These are phyloP conservation scores for Penicillium occitanis DNA, from an alignment of 2,329 filamentous ascomycete species.

Conservation along the genomic window DNA sequence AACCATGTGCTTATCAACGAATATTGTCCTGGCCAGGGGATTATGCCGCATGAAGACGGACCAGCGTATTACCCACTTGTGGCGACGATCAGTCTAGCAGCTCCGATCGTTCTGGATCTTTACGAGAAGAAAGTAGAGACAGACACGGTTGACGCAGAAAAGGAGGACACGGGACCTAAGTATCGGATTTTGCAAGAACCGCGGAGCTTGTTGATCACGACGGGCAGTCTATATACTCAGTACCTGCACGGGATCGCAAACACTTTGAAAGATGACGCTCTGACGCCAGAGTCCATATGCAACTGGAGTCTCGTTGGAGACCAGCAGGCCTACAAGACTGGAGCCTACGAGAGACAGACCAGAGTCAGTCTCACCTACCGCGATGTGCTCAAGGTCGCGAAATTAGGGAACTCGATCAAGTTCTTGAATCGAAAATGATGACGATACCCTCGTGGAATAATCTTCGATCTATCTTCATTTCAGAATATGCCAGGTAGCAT, in stretches of 20 bases:
- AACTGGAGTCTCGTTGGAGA: constrained; percentile 60
- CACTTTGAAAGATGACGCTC: constrained; percentile 60
- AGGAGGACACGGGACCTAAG: constrained; percentile 30
- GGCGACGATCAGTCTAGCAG: constrained; percentile 83
- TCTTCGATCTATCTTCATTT: constrained; percentile 9
- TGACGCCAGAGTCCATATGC: constrained; percentile 54
- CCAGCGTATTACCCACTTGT: constrained; percentile 82
- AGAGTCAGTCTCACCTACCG: constrained; percentile 67
- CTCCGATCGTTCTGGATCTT: constrained; percentile 74
- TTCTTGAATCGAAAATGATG: constrained; percentile 40
- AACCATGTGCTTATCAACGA: constrained; percentile 96
- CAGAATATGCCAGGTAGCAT: constrained; percentile 65
- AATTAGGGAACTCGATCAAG: constrained; percentile 67
- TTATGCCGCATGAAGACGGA: constrained; percentile 96
- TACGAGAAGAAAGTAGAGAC: constrained; percentile 54
- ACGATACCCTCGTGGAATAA: background rate
- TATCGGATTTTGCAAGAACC: constrained; percentile 77
- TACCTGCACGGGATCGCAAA: constrained; percentile 61
- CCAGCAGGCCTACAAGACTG: constrained; percentile 35
- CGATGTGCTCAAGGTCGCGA: constrained; percentile 81
- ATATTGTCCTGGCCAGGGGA: constrained; percentile 83
- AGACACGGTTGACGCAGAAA: constrained; percentile 27
- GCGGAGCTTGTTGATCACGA: constrained; percentile 65
- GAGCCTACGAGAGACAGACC: constrained; percentile 50
- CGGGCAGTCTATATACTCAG: constrained; percentile 54